Evolutionary conservation across 1,284 basidiomycete genomes (phyloP).

Genomic region (Porodaedalea pini): DNA sequence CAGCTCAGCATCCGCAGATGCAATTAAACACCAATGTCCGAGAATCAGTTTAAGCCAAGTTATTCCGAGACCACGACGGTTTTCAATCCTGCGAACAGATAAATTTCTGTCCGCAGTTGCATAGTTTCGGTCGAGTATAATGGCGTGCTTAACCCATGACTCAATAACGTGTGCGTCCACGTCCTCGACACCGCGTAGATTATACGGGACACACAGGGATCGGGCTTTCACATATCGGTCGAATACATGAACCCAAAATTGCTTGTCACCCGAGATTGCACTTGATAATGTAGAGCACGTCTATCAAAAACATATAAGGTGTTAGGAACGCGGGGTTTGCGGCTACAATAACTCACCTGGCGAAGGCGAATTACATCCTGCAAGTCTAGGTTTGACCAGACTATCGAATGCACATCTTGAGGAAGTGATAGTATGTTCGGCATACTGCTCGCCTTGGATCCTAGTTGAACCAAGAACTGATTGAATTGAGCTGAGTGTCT

Average conservation of each 20-base stretch:
- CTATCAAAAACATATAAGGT: background rate
- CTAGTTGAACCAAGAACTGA: too few species aligned
- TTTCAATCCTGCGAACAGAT: background rate
- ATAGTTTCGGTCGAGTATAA: background rate
- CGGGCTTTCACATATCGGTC: background rate
- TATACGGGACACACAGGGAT: background rate
- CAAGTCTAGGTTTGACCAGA: background rate
- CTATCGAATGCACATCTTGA: background rate
- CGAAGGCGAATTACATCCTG: background rate
- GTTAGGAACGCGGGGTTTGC: background rate
- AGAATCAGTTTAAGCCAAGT: conserved; percentile 13
- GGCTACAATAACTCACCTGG: background rate
- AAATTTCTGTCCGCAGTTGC: background rate
- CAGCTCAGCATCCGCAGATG: background rate
- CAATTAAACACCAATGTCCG: conserved; percentile 8
- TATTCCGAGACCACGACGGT: background rate
- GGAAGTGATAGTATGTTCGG: too few species aligned
- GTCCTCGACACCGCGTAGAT: background rate
- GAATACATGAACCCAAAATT: conserved; percentile 1
- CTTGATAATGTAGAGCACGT: background rate
- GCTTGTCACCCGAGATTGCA: conserved; percentile 9
- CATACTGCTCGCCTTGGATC: too few species aligned
- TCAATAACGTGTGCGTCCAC: conserved; percentile 4
- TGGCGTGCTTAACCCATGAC: conserved; percentile 5
- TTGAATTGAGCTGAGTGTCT: too few species aligned